Conservation (phyloP, 345 rosid genomes). For the Murraya koenigii region DNA sequence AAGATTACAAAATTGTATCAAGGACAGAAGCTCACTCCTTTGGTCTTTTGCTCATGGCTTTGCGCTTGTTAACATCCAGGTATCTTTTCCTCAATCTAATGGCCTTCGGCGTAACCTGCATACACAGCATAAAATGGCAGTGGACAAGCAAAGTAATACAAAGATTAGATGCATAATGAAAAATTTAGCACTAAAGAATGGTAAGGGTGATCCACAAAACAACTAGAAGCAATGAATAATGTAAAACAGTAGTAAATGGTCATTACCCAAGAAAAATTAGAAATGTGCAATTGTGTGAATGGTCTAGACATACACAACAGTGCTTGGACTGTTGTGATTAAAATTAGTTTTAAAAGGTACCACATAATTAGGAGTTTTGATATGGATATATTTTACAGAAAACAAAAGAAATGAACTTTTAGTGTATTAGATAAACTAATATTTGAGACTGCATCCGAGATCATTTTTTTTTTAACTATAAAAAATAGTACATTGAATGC, state of each 20-base stretch:
- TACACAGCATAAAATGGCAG: background rate
- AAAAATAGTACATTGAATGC: background rate
- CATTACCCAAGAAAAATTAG: background rate
- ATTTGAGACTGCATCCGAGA: background rate
- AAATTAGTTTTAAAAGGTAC: background rate
- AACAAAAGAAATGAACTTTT: background rate
- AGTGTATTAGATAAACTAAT: background rate
- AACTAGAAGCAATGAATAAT: background rate
- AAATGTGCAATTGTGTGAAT: background rate
- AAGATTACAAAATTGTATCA: background rate
- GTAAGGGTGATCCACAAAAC: background rate
- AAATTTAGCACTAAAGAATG: background rate
- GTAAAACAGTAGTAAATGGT: background rate
- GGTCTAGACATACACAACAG: no score
- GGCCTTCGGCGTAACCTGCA: slow-evolving; percentile 90
- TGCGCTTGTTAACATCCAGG: slow-evolving; percentile 89
- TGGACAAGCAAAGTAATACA: background rate
- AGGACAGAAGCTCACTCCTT: slow-evolving; percentile 43
- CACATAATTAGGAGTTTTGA: background rate
- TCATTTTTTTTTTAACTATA: background rate
- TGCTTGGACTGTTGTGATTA: background rate
- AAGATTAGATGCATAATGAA: background rate
- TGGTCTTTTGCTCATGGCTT: slow-evolving; percentile 72
- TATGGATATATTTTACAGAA: background rate
- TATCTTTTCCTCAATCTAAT: slow-evolving; percentile 83